Base-by-base conservation (phyloP, 441 rosid genomes). In the Jatropha multifida region DNA sequence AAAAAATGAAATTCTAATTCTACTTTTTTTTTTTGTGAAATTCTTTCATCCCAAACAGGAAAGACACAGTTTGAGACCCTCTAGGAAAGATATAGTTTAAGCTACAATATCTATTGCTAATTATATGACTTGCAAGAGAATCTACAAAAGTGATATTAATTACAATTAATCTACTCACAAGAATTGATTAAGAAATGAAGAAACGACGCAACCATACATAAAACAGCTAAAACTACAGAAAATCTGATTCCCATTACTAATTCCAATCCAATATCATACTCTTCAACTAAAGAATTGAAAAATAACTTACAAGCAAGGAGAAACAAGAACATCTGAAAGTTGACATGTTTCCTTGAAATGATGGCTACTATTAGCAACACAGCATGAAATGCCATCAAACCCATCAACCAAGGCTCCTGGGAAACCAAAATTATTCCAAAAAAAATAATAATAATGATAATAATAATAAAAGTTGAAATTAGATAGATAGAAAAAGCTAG, bases 311-410 rank as follows among this genome's bases (percentile, higher is more conserved):
- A 85, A 49, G 96, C 83, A 37, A 93, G 77, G 61, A 93, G 90
- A 85, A 95, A 95, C 64, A 95, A 77, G 68, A 82, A 87, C 92
- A 92, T 89, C 81, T 95, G 99, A 78, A 95, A 92, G 77, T 95
- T 95, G 76, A 83, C 77, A 77, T 86, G 86, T 74, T 82, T 90
- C 85, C 93, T 86, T 38, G 99, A 87, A 71, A 85, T 60, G 59
- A 93, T 68, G 27, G 82, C 84, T n/a, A 84, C 72, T 5, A 90
- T 17, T 66, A 95, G 85, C 78, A 95, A 81, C 78, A 86, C 27
- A 77, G 80, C 74, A 81, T 95, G 91, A 80, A 95, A 92, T 46
- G 81, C 86, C 82, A 93, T 40, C 66, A 93, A 82, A 72, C 91
- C 84, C 68, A 86, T 88, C 41, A 95, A 78, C 95, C 94, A 95